Conservation (phyloP, 768 basidiomycete genomes). For the Tricholoma sp. region DNA sequence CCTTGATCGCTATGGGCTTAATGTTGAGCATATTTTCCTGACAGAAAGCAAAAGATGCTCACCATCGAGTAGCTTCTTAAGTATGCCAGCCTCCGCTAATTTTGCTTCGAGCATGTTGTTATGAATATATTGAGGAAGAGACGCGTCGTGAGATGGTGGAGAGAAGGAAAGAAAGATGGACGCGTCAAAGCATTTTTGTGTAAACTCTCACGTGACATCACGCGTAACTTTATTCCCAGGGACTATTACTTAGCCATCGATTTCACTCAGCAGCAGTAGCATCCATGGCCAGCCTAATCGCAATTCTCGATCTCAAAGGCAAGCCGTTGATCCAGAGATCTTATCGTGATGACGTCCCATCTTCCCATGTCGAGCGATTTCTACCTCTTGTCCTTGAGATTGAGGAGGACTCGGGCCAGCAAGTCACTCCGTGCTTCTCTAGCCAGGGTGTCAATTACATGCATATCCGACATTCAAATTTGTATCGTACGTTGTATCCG, state of each 20-base stretch:
- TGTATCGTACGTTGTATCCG: constrained; percentile 70
- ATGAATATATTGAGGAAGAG: not conserved
- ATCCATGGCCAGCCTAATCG: constrained; percentile 62
- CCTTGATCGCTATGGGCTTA: constrained; percentile 79
- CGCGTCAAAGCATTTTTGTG: not conserved
- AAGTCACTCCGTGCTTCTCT: constrained; percentile 95
- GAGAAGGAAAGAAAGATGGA: not conserved
- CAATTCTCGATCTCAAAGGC: constrained; percentile 97
- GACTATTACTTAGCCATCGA: not conserved
- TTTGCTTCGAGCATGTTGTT: constrained; percentile 84
- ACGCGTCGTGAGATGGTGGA: not conserved
- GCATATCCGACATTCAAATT: constrained; percentile 97
- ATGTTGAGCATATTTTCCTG: not conserved
- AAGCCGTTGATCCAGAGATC: constrained; percentile 96
- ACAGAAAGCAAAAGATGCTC: constrained; percentile 16
- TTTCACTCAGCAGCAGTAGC: not conserved
- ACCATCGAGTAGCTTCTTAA: constrained; percentile 96
- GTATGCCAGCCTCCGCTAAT: constrained; percentile 76
- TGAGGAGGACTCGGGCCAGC: constrained; percentile 89
- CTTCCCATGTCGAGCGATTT: constrained; percentile 89
- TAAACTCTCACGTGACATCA: not conserved
- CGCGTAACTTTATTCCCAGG: not conserved
- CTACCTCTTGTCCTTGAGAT: constrained; percentile 90
- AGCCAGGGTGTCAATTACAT: constrained; percentile 95
- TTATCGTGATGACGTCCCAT: constrained; percentile 91